Conservation (phyloP, 495 filamentous ascomycete species). For the Podospora sp. region DNA sequence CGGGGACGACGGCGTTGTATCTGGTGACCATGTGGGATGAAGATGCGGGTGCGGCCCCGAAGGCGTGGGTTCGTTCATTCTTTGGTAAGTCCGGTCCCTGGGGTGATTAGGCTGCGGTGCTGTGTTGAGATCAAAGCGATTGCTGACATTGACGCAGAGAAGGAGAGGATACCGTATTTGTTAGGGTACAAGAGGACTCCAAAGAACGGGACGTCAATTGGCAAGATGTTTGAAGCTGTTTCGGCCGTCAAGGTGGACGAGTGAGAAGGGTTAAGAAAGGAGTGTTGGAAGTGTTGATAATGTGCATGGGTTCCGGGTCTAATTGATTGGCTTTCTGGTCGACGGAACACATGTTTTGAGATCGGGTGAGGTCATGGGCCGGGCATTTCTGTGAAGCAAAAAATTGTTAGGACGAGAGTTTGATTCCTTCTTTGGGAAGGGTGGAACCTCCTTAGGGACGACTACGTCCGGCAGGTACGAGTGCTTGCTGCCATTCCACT, state of each 20-base stretch:
- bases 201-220: conserved; percentile 6
- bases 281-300: too few species aligned
- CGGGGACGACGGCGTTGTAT: conserved; percentile 33
- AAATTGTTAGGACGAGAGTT: too few species aligned
- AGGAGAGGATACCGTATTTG: conserved; percentile 26
- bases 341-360: too few species aligned
- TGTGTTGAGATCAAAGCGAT: not conserved
- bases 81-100: conserved; percentile 28
- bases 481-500: too few species aligned
- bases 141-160: conserved; percentile 13
- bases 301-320: too few species aligned
- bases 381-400: too few species aligned
- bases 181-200: conserved; percentile 18
- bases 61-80: conserved; percentile 26
- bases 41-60: conserved; percentile 26
- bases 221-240: conserved; percentile 10
- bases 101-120: not conserved
- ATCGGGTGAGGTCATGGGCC: too few species aligned
- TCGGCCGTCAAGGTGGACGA: conserved; percentile 9
- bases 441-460: too few species aligned
- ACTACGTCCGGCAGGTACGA: too few species aligned
- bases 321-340: too few species aligned
- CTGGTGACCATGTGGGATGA: conserved; percentile 29
- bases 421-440: too few species aligned
- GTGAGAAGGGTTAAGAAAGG: not conserved